Percentiles rank a stretch among this genome's conserved stretches.
Conservation (phyloP, 257 asterid genomes). For the Lycium barbarum region DNA sequence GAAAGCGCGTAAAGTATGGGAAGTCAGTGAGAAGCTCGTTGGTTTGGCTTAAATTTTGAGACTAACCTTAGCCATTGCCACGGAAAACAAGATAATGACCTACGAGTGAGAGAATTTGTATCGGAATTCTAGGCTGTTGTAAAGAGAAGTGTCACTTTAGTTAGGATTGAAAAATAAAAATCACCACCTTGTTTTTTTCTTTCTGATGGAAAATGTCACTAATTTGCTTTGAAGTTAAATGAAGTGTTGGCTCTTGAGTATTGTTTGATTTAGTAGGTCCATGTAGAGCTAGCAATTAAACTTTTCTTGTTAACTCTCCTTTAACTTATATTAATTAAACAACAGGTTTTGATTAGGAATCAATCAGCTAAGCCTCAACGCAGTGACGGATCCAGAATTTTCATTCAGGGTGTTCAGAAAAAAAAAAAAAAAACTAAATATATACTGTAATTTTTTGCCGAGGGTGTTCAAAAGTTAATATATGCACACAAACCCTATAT, state of each 20-base stretch:
- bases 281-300: not conserved
- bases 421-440: too few relatives aligned
- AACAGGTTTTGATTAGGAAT: not conserved
- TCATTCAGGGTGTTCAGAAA: too few relatives aligned
- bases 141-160: not conserved
- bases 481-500: too few relatives aligned
- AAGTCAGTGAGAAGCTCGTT: conserved; percentile 83
- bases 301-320: not conserved
- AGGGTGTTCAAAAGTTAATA: too few relatives aligned
- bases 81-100: not conserved
- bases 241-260: not conserved
- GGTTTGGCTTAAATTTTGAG: conserved; percentile 56
- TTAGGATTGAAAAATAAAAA: conserved; percentile 9
- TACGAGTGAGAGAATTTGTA: not conserved
- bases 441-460: too few relatives aligned
- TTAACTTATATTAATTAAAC: too few relatives aligned
- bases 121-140: not conserved
- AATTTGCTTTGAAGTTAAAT: conserved; percentile 1
- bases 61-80: not conserved
- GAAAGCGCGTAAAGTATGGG: conserved; percentile 92
- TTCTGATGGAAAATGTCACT: not conserved
- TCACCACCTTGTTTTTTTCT: not conserved
- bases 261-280: not conserved
- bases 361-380: not conserved
- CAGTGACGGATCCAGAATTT: too few relatives aligned